These are phyloP conservation scores for Periconia macrospinosa DNA, from an alignment of 2,329 filamentous ascomycete genomes.

Conservation along the genomic window DNA sequence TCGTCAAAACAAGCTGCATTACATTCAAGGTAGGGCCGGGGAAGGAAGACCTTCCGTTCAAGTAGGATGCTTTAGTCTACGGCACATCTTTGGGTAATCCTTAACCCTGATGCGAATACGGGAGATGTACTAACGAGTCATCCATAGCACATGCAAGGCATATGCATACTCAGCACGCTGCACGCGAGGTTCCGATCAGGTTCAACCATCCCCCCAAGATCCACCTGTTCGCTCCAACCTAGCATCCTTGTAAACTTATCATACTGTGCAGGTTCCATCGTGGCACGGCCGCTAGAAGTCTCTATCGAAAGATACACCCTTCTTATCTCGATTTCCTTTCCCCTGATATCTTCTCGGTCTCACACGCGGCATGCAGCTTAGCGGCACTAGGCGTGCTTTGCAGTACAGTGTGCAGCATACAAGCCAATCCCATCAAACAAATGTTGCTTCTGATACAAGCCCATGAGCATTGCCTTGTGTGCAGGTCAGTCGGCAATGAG, in stretches of 20 bases:
- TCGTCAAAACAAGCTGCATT: too few relatives aligned
- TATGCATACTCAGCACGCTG: not conserved
- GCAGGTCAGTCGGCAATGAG: not conserved
- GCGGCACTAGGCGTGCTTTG: too few relatives aligned
- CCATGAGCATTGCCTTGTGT: too few relatives aligned
- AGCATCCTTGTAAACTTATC: not conserved
- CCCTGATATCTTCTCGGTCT: too few relatives aligned
- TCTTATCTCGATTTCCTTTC: not conserved
- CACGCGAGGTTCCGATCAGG: too few relatives aligned
- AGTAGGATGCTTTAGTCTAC: too few relatives aligned
- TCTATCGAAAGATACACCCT: not conserved
- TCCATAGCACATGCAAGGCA: not conserved
- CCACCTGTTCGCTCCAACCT: not conserved
- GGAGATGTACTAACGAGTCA: not conserved
- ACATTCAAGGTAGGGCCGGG: too few relatives aligned
- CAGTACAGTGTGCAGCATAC: not conserved
- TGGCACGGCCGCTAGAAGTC: not conserved
- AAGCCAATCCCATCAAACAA: not conserved
- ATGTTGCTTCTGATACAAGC: too few relatives aligned
- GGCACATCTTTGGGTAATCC: too few relatives aligned
- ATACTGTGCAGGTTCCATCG: not conserved
- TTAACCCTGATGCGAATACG: too few relatives aligned
- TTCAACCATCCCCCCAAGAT: not conserved
- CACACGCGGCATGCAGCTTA: too few relatives aligned
- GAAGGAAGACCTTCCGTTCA: too few relatives aligned